Percentiles rank a stretch among this genome's conserved stretches.
phyloP scores from a whole-genome alignment of 2,329 filamentous ascomycete genomes.

The Huntiella bhutanensis region DNA sequence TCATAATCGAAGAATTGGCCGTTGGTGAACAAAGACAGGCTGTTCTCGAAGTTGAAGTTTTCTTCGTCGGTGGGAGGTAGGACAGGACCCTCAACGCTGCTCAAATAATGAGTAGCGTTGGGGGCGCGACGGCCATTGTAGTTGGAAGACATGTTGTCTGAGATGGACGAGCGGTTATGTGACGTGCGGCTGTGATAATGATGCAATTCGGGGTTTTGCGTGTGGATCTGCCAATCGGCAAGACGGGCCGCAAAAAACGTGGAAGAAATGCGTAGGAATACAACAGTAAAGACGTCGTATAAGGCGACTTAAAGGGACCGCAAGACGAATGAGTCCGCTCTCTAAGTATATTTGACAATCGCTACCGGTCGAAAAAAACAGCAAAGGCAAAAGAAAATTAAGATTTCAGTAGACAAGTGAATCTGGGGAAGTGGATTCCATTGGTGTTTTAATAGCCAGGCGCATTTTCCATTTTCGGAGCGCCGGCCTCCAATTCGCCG shows the following conservation, averaged over 20 bases:
- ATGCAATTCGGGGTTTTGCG: not conserved
- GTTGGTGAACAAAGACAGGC: conserved; percentile 65
- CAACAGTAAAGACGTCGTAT: not conserved
- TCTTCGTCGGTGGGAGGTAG: conserved; percentile 33
- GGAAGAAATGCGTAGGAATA: not conserved
- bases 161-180: not conserved
- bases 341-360: not conserved
- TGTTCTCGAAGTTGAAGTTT: conserved; percentile 45
- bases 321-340: not conserved
- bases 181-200: not conserved
- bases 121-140: conserved; percentile 56
- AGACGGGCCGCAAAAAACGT: not conserved
- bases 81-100: conserved; percentile 61
- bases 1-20: conserved; percentile 69
- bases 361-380: not conserved
- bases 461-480: too few relatives aligned
- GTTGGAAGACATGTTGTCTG: conserved; percentile 37
- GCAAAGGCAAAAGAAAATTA: not conserved
- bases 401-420: not conserved
- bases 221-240: not conserved
- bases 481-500: not conserved
- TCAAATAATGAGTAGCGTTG: conserved; percentile 80
- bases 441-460: not conserved
- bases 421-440: not conserved
- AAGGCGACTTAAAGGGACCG: not conserved